Evolutionary conservation across 2,329 filamentous ascomycete species (phyloP).

Genomic region (Colletotrichum truncatum): DNA sequence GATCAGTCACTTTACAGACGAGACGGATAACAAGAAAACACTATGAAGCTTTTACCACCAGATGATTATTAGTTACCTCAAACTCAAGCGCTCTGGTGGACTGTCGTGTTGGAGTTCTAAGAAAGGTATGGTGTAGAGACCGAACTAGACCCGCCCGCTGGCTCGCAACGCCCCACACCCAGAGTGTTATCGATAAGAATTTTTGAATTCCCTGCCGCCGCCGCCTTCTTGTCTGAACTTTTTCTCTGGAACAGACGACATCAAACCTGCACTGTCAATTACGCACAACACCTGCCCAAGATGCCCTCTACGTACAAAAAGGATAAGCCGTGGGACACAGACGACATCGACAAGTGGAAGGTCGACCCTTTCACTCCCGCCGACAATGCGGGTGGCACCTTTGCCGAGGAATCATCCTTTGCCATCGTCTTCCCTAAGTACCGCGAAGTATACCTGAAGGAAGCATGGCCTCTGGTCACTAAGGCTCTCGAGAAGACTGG

Average conservation of each 20-base stretch:
- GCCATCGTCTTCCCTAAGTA: conserved; percentile 92
- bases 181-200: conserved; percentile 1
- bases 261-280: neutral
- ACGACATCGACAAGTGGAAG: conserved; percentile 98
- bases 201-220: neutral
- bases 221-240: neutral
- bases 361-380: conserved; percentile 85
- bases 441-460: conserved; percentile 90
- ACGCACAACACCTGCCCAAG: conserved; percentile 13
- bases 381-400: conserved; percentile 86
- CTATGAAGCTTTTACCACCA: no score
- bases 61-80: no score
- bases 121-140: no score
- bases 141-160: neutral
- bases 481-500: conserved; percentile 86
- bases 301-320: conserved; percentile 92
- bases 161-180: neutral
- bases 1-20: no score
- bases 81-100: no score
- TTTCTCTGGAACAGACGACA: neutral
- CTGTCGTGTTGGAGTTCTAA: no score
- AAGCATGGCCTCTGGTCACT: conserved; percentile 92
- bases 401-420: conserved; percentile 94
- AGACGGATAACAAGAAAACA: no score
- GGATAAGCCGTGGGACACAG: conserved; percentile 95